phyloP scores from a whole-genome alignment of 1,139 yeast genomes.

The Hemisphaericaspora xylofermentans region DNA sequence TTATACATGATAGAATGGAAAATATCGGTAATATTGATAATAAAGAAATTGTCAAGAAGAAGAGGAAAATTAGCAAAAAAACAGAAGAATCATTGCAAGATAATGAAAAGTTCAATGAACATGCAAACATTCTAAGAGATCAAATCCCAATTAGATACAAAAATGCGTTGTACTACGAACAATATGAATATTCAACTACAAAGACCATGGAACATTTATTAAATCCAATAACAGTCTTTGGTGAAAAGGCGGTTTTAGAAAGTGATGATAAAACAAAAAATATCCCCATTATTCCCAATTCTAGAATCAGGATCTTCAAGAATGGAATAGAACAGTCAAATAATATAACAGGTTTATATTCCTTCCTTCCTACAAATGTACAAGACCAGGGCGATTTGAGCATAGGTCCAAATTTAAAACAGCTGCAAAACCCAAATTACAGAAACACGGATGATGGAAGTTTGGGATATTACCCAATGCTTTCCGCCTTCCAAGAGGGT shows the following conservation, averaged over 20 bases:
- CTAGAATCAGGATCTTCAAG: slow-evolving; percentile 65
- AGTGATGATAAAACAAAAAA: slow-evolving; percentile 25
- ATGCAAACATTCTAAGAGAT: slow-evolving; percentile 60
- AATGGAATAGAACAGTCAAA: slow-evolving; percentile 71
- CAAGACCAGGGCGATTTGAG: slow-evolving; percentile 25
- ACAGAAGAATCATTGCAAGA: slow-evolving; percentile 16
- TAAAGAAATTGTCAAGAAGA: slow-evolving; percentile 17
- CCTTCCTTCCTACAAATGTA: slow-evolving; percentile 63
- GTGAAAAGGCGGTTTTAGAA: slow-evolving; percentile 55
- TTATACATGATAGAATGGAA: slow-evolving; percentile 15
- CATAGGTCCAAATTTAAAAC: slow-evolving; percentile 36
- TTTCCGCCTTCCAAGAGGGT: slow-evolving; percentile 82
- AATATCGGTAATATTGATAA: slow-evolving; percentile 8
- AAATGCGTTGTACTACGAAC: slow-evolving; percentile 77
- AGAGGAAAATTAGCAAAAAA: slow-evolving; percentile 18
- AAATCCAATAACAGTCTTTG: slow-evolving; percentile 70
- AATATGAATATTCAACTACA: slow-evolving; percentile 77
- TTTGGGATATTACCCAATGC: slow-evolving; percentile 88
- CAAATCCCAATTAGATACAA: slow-evolving; percentile 86
- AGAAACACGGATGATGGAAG: slow-evolving; percentile 72
- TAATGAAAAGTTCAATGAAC: slow-evolving; percentile 21
- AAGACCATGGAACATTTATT: slow-evolving; percentile 73
- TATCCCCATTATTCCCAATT: slow-evolving; percentile 50
- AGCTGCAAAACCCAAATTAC: slow-evolving; percentile 49
- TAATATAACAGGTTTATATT: slow-evolving; percentile 66